These are phyloP conservation scores for Scorias spongiosa DNA, from an alignment of 2,329 filamentous ascomycete species.

Conservation along the genomic window DNA sequence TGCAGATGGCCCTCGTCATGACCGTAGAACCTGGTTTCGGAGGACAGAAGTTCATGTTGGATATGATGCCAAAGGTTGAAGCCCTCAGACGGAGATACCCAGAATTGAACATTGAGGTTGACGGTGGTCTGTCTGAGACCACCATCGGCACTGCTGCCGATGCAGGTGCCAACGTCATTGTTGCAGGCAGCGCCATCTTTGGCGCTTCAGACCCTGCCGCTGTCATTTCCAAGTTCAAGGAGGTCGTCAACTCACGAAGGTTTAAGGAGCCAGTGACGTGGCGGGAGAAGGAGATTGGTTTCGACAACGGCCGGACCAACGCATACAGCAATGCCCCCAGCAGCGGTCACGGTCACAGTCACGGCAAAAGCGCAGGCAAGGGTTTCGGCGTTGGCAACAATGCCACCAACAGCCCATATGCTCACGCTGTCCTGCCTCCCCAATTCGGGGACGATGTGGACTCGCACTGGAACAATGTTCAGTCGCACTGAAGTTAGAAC, in stretches of 20 bases:
- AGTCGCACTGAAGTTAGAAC: too few species aligned
- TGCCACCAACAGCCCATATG: too few species aligned
- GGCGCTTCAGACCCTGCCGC: conserved; percentile 76
- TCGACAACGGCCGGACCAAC: too few species aligned
- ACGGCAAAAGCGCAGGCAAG: too few species aligned
- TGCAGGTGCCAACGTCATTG: conserved; percentile 93
- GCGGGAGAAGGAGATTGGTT: too few species aligned
- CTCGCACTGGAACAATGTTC: too few species aligned
- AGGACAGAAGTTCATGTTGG: conserved; percentile 96
- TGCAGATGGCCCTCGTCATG: conserved; percentile 95
- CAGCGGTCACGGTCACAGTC: too few species aligned
- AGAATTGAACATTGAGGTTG: conserved; percentile 90
- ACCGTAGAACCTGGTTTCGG: conserved; percentile 96
- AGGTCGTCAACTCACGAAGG: conserved; percentile 47
- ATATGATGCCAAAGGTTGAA: conserved; percentile 83
- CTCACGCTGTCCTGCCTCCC: too few species aligned
- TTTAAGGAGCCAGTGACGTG: conserved; percentile 1
- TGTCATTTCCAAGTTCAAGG: conserved; percentile 68
- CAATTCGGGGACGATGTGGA: too few species aligned
- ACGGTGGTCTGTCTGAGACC: conserved; percentile 73
- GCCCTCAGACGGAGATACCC: conserved; percentile 74
- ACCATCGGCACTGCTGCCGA: conserved; percentile 92
- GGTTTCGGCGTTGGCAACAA: too few species aligned
- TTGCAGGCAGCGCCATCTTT: conserved; percentile 91
- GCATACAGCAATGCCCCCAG: too few species aligned